phyloP scores from a whole-genome alignment of 257 asterid species.

The Gentiana macrophylla region DNA sequence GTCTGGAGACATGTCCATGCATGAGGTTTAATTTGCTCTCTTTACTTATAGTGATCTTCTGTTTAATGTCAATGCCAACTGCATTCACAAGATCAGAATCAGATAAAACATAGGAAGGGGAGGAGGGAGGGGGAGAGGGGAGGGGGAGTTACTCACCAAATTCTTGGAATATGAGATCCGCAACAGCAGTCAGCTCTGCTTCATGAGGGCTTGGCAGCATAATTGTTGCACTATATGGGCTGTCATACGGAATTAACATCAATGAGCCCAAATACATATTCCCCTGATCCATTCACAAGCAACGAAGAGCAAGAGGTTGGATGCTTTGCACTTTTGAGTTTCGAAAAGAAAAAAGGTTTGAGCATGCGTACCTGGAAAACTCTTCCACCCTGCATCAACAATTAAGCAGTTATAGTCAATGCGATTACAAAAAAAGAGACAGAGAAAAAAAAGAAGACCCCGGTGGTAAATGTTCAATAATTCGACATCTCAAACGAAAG shows the following conservation, averaged over 20 bases:
- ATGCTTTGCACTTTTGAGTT: slow-evolving; percentile 4
- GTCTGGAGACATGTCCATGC: slow-evolving; percentile 28
- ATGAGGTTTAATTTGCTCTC: slow-evolving; percentile 21
- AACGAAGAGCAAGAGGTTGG: not conserved
- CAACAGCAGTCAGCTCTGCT: slow-evolving; percentile 68
- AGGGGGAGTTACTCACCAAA: slow-evolving; percentile 37
- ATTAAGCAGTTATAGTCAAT: too few species aligned
- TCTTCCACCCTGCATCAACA: slow-evolving; percentile 68
- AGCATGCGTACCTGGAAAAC: slow-evolving; percentile 56
- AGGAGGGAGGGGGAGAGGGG: slow-evolving; percentile 7
- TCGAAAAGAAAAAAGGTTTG: slow-evolving; percentile 10
- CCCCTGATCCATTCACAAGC: slow-evolving; percentile 11
- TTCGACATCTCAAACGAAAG: too few species aligned
- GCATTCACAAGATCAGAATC: slow-evolving; percentile 28
- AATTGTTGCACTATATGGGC: slow-evolving; percentile 72
- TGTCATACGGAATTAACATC: slow-evolving; percentile 28
- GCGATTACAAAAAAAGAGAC: too few species aligned
- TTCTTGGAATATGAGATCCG: slow-evolving; percentile 79
- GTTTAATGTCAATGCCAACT: slow-evolving; percentile 92
- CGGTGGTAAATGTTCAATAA: too few species aligned
- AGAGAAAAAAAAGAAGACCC: too few species aligned
- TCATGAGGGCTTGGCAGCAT: slow-evolving; percentile 48
- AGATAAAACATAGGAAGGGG: slow-evolving; percentile 14
- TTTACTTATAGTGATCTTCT: slow-evolving; percentile 50
- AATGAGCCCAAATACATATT: slow-evolving; percentile 8